A percentile compares a stretch with the other conserved stretches of the same genome.
Conservation (phyloP, 495 filamentous ascomycete species). For the Trichocladium uniseriatum region DNA sequence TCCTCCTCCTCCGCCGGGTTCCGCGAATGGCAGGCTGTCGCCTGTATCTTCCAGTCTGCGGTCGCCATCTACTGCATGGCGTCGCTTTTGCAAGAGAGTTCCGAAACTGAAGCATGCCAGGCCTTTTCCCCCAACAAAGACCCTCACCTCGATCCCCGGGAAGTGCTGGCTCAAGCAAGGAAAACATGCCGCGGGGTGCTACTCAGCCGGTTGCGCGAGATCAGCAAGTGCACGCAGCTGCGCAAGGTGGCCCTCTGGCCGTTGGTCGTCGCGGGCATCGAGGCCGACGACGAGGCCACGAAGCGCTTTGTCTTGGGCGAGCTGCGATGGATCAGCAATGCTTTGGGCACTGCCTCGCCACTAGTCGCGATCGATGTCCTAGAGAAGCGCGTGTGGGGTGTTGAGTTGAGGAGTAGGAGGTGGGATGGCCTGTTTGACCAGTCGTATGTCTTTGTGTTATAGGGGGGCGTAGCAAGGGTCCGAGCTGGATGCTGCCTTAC, state of each 20-base stretch:
- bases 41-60: not conserved
- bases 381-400: not conserved
- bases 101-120: too few species aligned
- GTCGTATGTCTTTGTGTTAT: conserved; percentile 1
- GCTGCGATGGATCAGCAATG: conserved; percentile 1
- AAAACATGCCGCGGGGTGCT: not conserved
- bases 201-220: not conserved
- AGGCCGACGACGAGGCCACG: not conserved
- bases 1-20: not conserved
- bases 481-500: too few species aligned
- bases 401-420: not conserved
- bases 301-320: not conserved
- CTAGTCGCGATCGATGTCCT: conserved; percentile 1
- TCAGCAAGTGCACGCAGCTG: not conserved
- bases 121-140: too few species aligned
- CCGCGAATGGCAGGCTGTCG: not conserved
- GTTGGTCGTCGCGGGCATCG: not conserved
- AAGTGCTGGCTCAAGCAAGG: not conserved
- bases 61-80: conserved; percentile 2
- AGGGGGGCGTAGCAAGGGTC: not conserved
- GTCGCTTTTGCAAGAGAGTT: not conserved
- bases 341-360: not conserved
- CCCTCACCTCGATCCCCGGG: too few species aligned
- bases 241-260: conserved; percentile 6
- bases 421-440: conserved; percentile 3